Conservation (phyloP, 2,329 filamentous ascomycete genomes). For the Clonostachys rosea region DNA sequence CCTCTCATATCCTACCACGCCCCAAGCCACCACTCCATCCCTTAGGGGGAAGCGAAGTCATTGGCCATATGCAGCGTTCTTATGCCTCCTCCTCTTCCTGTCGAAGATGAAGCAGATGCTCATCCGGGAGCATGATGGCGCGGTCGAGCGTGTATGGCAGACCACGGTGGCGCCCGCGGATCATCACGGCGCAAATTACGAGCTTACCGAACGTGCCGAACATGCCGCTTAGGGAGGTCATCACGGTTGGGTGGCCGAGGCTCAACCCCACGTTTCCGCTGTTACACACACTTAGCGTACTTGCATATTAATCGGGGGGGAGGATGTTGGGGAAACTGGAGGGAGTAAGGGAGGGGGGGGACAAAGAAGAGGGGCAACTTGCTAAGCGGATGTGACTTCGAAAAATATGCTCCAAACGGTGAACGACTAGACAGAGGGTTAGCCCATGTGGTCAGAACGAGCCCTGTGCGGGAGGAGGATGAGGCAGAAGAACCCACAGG, state of each 20-base stretch:
- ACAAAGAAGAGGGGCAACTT: neutral
- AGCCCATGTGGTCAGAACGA: neutral
- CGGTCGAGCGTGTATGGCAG: conserved; percentile 62
- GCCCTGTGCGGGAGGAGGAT: neutral
- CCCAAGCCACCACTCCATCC: too few relatives aligned
- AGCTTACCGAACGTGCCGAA: conserved; percentile 72
- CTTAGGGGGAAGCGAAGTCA: too few relatives aligned
- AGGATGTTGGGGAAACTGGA: neutral
- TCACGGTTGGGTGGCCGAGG: conserved; percentile 71
- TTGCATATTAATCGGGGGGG: neutral
- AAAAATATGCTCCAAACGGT: conserved; percentile 5
- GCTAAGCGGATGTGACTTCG: conserved; percentile 5
- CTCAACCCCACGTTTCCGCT: conserved; percentile 85
- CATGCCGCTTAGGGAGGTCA: conserved; percentile 78
- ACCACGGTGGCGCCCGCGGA: conserved; percentile 65
- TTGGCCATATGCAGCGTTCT: too few relatives aligned
- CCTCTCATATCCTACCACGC: too few relatives aligned
- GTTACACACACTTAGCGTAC: neutral
- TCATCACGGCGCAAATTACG: conserved; percentile 64
- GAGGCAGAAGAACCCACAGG: neutral
- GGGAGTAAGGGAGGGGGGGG: neutral
- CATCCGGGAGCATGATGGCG: conserved; percentile 56
- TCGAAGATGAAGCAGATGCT: conserved; percentile 41
- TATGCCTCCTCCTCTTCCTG: conserved; percentile 22
- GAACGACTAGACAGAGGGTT: conserved; percentile 2